Conservation (phyloP, 306 rosid genomes). For the Medicago truncatula region DNA sequence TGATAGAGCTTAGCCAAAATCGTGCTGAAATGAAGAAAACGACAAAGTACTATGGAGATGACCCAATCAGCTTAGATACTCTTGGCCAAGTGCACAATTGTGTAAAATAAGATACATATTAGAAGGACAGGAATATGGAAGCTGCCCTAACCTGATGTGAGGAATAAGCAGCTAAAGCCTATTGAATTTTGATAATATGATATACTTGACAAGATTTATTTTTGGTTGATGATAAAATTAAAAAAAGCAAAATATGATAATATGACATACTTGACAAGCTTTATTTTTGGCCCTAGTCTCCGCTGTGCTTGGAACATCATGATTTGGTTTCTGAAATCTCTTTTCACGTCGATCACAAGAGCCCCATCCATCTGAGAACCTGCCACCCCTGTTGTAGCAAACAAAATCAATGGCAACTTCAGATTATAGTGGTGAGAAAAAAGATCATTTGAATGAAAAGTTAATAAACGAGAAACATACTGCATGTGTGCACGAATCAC, state of each 20-base stretch:
- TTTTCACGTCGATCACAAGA: conserved; percentile 95
- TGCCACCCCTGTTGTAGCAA: conserved; percentile 68
- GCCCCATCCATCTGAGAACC: conserved; percentile 99
- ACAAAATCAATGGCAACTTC: conserved; percentile 9
- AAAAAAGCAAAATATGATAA: conserved; percentile 18
- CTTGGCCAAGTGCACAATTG: too few species aligned
- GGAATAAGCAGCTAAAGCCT: conserved; percentile 10
- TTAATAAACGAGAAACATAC: conserved; percentile 57
- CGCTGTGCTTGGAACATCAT: conserved; percentile 93
- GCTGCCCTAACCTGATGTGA: too few species aligned
- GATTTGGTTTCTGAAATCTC: conserved; percentile 82
- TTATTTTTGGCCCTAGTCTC: conserved; percentile 94
- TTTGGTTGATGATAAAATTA: conserved; percentile 6
- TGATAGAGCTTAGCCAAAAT: too few species aligned
- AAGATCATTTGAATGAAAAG: conserved; percentile 17
- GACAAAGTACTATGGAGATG: too few species aligned
- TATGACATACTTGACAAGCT: conserved; percentile 77
- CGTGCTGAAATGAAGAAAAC: too few species aligned
- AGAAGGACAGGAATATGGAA: too few species aligned
- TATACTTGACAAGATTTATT: too few species aligned
- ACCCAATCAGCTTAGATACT: too few species aligned
- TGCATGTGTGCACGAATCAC: conserved; percentile 94
- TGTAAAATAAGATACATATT: too few species aligned
- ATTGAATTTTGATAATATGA: background rate
- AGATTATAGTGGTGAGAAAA: conserved; percentile 11